phyloP scores from a whole-genome alignment of 2,329 filamentous ascomycete species.

The Curvularia lunata region DNA sequence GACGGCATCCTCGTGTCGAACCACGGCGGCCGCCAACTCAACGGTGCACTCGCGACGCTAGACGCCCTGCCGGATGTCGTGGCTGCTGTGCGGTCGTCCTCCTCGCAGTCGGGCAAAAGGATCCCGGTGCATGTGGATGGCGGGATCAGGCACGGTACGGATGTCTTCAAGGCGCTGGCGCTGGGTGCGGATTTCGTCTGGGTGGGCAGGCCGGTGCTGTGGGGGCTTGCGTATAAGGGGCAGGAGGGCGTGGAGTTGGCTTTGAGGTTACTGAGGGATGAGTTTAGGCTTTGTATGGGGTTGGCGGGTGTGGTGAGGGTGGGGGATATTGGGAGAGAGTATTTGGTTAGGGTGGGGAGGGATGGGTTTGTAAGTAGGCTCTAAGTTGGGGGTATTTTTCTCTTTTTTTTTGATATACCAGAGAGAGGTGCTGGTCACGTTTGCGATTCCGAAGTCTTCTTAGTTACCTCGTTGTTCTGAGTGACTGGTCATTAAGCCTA shows the following conservation, averaged over 20 bases:
- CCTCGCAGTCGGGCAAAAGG: slow-evolving; percentile 18
- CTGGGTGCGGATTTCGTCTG: slow-evolving; percentile 90
- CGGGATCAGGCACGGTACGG: slow-evolving; percentile 83
- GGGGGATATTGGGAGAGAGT: slow-evolving; percentile 31
- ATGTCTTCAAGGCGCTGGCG: slow-evolving; percentile 93
- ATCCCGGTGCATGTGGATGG: slow-evolving; percentile 86
- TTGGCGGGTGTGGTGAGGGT: slow-evolving; percentile 31
- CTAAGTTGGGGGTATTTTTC: not conserved
- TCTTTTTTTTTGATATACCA: no score
- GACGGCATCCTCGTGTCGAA: slow-evolving; percentile 59
- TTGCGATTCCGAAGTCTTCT: no score
- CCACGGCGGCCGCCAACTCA: slow-evolving; percentile 60
- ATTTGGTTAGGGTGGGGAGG: slow-evolving; percentile 32
- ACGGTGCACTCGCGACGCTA: slow-evolving; percentile 52
- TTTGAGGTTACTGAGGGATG: slow-evolving; percentile 26
- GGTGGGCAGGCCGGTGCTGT: slow-evolving; percentile 61
- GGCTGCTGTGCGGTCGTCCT: slow-evolving; percentile 55
- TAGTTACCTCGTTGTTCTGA: no score
- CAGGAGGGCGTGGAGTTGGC: slow-evolving; percentile 32
- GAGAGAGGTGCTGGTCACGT: no score
- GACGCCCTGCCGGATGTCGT: slow-evolving; percentile 62
- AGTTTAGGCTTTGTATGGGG: slow-evolving; percentile 34
- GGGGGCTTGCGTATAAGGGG: slow-evolving; percentile 63
- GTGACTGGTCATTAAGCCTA: no score
- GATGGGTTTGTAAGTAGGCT: slow-evolving; percentile 29